Evolutionary conservation across 768 basidiomycete species (phyloP).

Genomic region (Naganishia randhawae): DNA sequence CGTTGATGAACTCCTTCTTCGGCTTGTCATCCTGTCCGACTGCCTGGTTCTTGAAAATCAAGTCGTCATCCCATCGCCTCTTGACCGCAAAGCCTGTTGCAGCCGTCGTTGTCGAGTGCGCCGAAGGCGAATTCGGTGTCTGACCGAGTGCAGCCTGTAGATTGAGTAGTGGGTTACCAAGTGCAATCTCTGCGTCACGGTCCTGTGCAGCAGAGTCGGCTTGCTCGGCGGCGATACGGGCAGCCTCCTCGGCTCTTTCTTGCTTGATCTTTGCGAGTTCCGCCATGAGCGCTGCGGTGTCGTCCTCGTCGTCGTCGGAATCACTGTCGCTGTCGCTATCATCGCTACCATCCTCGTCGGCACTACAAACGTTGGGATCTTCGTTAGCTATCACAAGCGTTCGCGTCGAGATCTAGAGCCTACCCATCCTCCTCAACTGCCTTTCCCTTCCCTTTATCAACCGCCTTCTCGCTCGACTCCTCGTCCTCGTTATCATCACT

Average conservation of each 20-base stretch:
- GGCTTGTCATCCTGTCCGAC: slow-evolving; percentile 61
- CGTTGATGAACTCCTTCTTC: slow-evolving; percentile 85
- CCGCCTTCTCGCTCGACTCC: slow-evolving; percentile 24
- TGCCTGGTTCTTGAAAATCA: slow-evolving; percentile 99
- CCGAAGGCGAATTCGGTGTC: slow-evolving; percentile 51
- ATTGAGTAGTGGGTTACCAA: slow-evolving; percentile 81
- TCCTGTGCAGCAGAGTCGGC: slow-evolving; percentile 37
- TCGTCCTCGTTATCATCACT: slow-evolving; percentile 63
- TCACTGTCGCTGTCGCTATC: slow-evolving; percentile 36
- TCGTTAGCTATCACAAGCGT: slow-evolving; percentile 22
- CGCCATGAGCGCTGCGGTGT: slow-evolving; percentile 85
- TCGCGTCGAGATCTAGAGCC: slow-evolving; percentile 6
- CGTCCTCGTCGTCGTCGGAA: slow-evolving; percentile 71
- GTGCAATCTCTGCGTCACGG: slow-evolving; percentile 78
- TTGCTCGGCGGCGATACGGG: slow-evolving; percentile 49
- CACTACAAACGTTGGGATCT: neutral
- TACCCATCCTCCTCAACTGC: slow-evolving; percentile 48
- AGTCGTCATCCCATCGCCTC: slow-evolving; percentile 91
- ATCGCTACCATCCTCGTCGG: slow-evolving; percentile 5
- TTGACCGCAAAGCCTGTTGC: slow-evolving; percentile 80
- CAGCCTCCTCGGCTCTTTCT: slow-evolving; percentile 90
- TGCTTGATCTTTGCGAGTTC: slow-evolving; percentile 99
- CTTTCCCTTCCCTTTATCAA: slow-evolving; percentile 50
- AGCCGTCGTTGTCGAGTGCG: slow-evolving; percentile 56
- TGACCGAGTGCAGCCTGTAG: slow-evolving; percentile 83